Base-by-base conservation (phyloP, 208 protist species). In the Trichomonas tenax region DNA sequence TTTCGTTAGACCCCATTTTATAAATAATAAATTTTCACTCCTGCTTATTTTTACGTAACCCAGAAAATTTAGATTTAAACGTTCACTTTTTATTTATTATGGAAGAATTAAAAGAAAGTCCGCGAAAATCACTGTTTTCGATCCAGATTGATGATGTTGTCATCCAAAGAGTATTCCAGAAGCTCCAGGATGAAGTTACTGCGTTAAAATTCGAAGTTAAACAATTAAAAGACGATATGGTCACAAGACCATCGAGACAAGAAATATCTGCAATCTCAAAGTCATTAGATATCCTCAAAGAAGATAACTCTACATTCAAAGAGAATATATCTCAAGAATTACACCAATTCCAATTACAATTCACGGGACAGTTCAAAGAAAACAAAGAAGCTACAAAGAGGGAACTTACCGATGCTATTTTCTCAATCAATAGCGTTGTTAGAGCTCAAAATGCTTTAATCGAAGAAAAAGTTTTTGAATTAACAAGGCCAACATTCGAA, bases 391-490 rank as follows among this genome's bases (percentile, higher is more conserved):
- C 14, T 21, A 26, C 44, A 14, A 51, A 51, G 21, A 44, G 46
- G 8, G 40, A 93, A 93, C 3, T 93, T 31, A 6, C 86, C 10
- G 86, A 93, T 41, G 40, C 44, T 10, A 93, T 40, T 38, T 93
- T 93, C 36, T 93, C 86, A 26, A 38, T 93, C 8, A 93, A 93
- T 51, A 93, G 45, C n/a, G 86, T 51, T 17, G 86, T 51, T 51
- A 41, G 86, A 51, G 86, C 86, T n/a, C 86, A 93, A 51, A 93
- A 93, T 51, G 17, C 86, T 26, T 51, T 93, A 93, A 93, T 93
- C 3, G 86, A 93, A 93, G 86, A 93, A 93, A 93, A 93, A 51
- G 45, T 93, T n/a, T 93, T 58, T 51, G 15, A 51, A 38, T 58
- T 93, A 51, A 38, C 44, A 10, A 23, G 38, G 15, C 86, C 86